Base-by-base conservation (phyloP, 768 basidiomycete species). In the Suillus cothurnatus region DNA sequence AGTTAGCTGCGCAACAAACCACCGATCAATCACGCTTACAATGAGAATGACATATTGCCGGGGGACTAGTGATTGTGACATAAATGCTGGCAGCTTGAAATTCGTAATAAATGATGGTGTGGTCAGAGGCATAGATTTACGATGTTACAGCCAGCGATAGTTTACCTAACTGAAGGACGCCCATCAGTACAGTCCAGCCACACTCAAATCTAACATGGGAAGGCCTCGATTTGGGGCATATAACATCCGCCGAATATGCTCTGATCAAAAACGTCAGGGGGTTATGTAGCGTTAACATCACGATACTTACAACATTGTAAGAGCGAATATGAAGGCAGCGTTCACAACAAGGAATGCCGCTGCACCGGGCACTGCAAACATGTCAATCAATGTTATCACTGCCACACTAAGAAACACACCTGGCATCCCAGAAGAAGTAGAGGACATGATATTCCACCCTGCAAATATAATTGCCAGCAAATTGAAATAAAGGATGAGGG, bases 401-500 rank as follows among this genome's bases (percentile, higher is more conserved):
- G 28, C 17, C 11, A 57, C 32, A 41, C 31, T 47, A 31, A 61
- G 52, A 2, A 12, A 69, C 79, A 63, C 67, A 85, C 86, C 78
- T 66, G 78, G 70, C 63, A 76, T 60, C 4, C 77, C 78, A 14
- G 73, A 71, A 12, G 75, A 73, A 61, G 69, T 74, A 23, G 79
- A 78, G 19, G 79, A 76, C 59, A 76, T 74, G 26, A 87, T 73
- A 70, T 86, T 86, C 88, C 87, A 89, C 45, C 82, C 79, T 8
- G 87, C 81, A 67, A 89, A 88, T 28, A 83, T 80, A 49, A 89
- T 71, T 8, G 81, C 72, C 57, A 90, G 78, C 53, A 86, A 64
- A 68, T 82, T 86, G 50, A 88, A 74, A 68, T 83, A 85, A 12
- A 78, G 68, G 45, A 88, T 77, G 52, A 88, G 78, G 65, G 71